Percentiles rank a stretch among this genome's conserved stretches.
These are phyloP conservation scores for Acacia acuminata DNA, from an alignment of 306 rosid species.

Conservation along the genomic window DNA sequence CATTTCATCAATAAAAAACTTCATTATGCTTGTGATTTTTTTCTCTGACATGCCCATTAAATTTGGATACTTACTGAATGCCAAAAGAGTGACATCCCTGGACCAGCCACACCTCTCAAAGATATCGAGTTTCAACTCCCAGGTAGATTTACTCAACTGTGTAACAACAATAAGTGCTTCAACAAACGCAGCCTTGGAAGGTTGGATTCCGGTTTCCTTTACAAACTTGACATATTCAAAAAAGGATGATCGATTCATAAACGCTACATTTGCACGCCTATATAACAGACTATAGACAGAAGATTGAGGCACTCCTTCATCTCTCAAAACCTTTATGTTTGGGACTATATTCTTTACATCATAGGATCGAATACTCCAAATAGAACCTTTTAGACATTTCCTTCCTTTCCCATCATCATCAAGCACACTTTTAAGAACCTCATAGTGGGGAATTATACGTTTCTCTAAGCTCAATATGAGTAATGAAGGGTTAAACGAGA, in stretches of 20 bases:
- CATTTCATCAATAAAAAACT: background rate
- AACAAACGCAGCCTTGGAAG: background rate
- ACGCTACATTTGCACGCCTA: background rate
- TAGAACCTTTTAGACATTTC: background rate
- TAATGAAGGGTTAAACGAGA: background rate
- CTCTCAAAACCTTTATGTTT: background rate
- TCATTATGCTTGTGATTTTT: background rate
- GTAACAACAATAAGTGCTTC: background rate
- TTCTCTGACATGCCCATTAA: background rate
- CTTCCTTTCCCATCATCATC: background rate
- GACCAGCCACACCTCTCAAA: background rate
- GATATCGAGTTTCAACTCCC: background rate
- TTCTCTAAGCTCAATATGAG: constrained; percentile 17
- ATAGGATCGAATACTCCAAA: too few relatives aligned
- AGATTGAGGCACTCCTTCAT: background rate
- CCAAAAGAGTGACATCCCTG: constrained; percentile 9
- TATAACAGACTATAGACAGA: background rate
- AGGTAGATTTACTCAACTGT: background rate
- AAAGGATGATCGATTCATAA: background rate
- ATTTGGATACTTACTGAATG: background rate
- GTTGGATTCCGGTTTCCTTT: background rate
- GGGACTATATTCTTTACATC: background rate
- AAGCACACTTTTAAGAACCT: background rate
- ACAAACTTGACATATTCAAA: background rate
- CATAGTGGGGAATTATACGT: background rate